Base-by-base conservation (phyloP, 805 yeast species). In the Ogataea parapolymorpha region DNA sequence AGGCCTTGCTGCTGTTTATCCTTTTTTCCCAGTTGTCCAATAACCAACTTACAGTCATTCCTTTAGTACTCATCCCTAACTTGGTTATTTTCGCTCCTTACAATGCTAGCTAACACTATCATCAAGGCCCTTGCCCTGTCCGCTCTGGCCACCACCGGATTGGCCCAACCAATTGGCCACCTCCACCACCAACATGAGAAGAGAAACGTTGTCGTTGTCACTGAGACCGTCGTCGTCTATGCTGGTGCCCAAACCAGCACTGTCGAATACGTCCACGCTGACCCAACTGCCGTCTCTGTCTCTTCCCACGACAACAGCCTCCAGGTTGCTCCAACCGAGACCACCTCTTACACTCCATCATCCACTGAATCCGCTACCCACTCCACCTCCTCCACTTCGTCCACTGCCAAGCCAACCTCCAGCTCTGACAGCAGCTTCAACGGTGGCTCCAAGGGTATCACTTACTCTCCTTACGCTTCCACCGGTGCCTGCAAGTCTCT, bases 401-500 rank as follows among this genome's bases (percentile, higher is more conserved):
- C 66, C 25, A 39, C 61, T 5, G 12, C 42, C 18, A 23, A 32
- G 8, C 15, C 43, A 23, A 32, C 55, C 34, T 46, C 49, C 22
- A 20, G 10, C 12, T 22, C 61, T 46, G 50, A 63, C 57, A 42
- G 64, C 57, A 42, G 53, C 59, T 58, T 54, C 41, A 56, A 66
- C 24, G 71, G 70, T 24, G 73, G 75, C 46, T 71, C 81, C 48
- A 78, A 74, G 65, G 95, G 93, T 74, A 72, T 85, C 56, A 79
- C 89, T 43, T 85, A 85, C 74, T 79, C 90, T 37, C 95, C 95
- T 53, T 85, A 85, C 75, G 68, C 79, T 44, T 60, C 73, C 43
- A 62, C 72, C 45, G 91, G 90, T 63, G 65, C 66, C 20, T 85
- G 95, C 72, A 85, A 85, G 70, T 59, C 82, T 27, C 65, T 77